phyloP scores from a whole-genome alignment of 1,139 yeast genomes.

The Citeromyces hawaiiensis region DNA sequence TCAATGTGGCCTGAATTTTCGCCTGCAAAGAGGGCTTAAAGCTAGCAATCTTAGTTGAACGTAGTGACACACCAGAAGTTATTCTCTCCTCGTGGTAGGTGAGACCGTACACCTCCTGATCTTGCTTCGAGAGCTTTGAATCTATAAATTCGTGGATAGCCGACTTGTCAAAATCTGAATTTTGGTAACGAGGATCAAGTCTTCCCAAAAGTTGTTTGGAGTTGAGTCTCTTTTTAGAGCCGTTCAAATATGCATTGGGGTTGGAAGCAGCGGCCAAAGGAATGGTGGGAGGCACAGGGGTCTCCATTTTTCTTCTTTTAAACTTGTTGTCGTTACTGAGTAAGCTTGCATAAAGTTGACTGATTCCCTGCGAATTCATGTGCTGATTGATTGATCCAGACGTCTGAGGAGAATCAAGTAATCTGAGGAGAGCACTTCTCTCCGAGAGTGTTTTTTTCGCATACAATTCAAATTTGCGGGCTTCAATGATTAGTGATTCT shows the following conservation, averaged over 20 bases:
- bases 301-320: conserved; percentile 28
- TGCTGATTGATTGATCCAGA: conserved; percentile 68
- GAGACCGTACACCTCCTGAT: conserved; percentile 79
- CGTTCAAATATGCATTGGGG: conserved; percentile 12
- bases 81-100: conserved; percentile 70
- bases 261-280: conserved; percentile 44
- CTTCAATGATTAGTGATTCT: conserved; percentile 85
- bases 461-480: conserved; percentile 83
- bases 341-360: conserved; percentile 72
- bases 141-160: conserved; percentile 19
- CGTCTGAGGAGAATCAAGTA: conserved; percentile 82
- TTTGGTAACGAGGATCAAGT: neutral
- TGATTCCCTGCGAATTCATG: conserved; percentile 77
- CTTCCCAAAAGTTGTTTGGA: neutral
- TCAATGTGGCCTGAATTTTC: conserved; percentile 58
- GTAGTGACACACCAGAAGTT: conserved; percentile 63
- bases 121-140: conserved; percentile 56
- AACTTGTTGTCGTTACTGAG: conserved; percentile 65
- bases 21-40: conserved; percentile 64
- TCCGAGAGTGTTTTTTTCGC: conserved; percentile 84
- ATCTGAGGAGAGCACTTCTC: conserved; percentile 63
- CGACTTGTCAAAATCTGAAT: conserved; percentile 4
- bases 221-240: conserved; percentile 29
- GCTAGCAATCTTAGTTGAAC: conserved; percentile 55
- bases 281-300: conserved; percentile 45